A percentile compares a stretch with the other conserved stretches of the same genome.
Evolutionary conservation across 768 basidiomycete species (phyloP).

Genomic region (Gyrodon lividus): DNA sequence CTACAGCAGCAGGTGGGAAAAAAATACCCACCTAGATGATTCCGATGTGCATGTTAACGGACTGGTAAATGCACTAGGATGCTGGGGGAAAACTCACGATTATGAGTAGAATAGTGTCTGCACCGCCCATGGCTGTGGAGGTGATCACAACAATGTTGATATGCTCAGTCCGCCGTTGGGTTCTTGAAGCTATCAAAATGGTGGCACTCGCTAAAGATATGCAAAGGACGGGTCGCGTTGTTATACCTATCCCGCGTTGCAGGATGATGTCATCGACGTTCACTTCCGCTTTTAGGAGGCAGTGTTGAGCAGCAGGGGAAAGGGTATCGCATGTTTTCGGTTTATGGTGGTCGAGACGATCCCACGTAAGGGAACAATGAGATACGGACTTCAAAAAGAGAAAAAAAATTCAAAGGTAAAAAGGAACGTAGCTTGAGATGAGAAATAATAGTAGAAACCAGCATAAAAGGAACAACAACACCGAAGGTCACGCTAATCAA

Average conservation of each 20-base stretch:
- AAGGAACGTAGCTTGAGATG: background rate
- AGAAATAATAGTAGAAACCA: conserved; percentile 9
- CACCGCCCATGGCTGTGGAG: conserved; percentile 15
- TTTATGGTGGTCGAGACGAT: background rate
- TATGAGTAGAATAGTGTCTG: conserved; percentile 6
- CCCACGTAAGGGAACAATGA: background rate
- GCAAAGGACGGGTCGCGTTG: background rate
- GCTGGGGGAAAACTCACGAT: conserved; percentile 5
- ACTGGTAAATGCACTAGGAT: too few species aligned
- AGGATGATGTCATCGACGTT: conserved; percentile 23
- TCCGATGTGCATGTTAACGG: background rate
- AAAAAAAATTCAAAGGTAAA: background rate
- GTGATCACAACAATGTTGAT: too few species aligned
- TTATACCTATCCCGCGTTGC: too few species aligned
- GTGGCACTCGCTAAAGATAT: background rate
- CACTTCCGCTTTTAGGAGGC: conserved; percentile 20
- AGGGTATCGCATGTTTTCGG: background rate
- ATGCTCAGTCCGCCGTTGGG: too few species aligned
- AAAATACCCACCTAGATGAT: conserved; percentile 62
- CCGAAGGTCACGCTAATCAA: conserved; percentile 2
- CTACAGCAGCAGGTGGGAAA: conserved; percentile 78
- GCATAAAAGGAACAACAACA: conserved; percentile 15
- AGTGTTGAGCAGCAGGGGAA: background rate
- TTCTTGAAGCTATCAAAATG: too few species aligned
- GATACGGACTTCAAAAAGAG: background rate